Percentiles rank a stretch among this genome's conserved stretches.
Conservation (phyloP, 805 yeast genomes). For the Teunomyces panamensis region DNA sequence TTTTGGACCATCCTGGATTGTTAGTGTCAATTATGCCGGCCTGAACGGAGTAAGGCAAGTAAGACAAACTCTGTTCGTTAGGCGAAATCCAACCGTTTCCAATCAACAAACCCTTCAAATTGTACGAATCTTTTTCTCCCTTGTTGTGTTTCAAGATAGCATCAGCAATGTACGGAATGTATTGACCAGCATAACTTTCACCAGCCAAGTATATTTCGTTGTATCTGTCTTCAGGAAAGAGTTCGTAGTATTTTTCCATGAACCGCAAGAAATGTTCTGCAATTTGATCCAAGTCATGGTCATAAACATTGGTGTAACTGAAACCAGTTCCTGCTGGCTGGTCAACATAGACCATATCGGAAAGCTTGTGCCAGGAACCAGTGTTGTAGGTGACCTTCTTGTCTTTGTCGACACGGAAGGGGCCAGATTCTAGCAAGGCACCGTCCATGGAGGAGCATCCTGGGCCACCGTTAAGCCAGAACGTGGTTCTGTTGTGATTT, state of each 20-base stretch:
- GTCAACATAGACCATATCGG: slow-evolving; percentile 82
- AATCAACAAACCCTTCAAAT: slow-evolving; percentile 66
- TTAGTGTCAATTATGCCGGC: slow-evolving; percentile 50
- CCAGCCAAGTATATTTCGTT: slow-evolving; percentile 82
- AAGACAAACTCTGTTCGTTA: slow-evolving; percentile 74
- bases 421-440: slow-evolving; percentile 89
- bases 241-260: slow-evolving; percentile 58
- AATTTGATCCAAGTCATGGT: slow-evolving; percentile 53
- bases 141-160: slow-evolving; percentile 51
- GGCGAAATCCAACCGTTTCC: slow-evolving; percentile 98
- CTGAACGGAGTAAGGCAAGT: slow-evolving; percentile 65
- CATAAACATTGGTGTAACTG: slow-evolving; percentile 58
- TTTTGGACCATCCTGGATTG: slow-evolving; percentile 36
- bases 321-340: slow-evolving; percentile 96
- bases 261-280: slow-evolving; percentile 63
- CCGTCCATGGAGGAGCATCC: slow-evolving; percentile 99
- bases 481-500: slow-evolving; percentile 47
- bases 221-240: slow-evolving; percentile 67
- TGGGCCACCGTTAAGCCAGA: slow-evolving; percentile 98
- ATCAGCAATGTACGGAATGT: slow-evolving; percentile 82
- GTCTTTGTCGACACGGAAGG: slow-evolving; percentile 59
- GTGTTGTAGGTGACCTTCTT: slow-evolving; percentile 49
- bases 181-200: slow-evolving; percentile 96
- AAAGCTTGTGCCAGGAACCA: slow-evolving; percentile 82
- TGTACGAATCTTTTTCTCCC: slow-evolving; percentile 20